These are phyloP conservation scores for Leccinum angustisporum DNA, from an alignment of 1,284 basidiomycete species.

Conservation along the genomic window DNA sequence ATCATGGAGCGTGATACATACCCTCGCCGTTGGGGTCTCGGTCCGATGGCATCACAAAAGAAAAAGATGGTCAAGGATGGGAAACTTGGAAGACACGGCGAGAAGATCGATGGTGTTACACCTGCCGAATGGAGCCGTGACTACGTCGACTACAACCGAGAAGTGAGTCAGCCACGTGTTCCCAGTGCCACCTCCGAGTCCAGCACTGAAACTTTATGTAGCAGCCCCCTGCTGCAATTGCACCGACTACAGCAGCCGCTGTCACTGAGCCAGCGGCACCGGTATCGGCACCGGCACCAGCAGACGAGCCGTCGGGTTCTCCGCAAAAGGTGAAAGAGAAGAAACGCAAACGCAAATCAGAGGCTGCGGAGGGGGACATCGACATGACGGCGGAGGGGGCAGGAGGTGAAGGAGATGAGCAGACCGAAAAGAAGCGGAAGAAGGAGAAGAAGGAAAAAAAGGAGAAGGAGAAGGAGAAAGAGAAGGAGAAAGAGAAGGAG, in stretches of 20 bases:
- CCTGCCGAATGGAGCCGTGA: conserved; percentile 90
- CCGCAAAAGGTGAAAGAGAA: conserved; percentile 61
- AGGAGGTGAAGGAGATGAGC: conserved; percentile 42
- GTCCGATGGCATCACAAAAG: conserved; percentile 95
- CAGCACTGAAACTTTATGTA: conserved; percentile 18
- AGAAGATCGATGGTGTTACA: conserved; percentile 88
- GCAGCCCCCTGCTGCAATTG: conserved; percentile 40
- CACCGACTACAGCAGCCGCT: conserved; percentile 27
- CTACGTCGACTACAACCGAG: conserved; percentile 89
- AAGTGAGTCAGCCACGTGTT: conserved; percentile 35
- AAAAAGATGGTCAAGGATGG: conserved; percentile 98
- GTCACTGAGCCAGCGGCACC: conserved; percentile 17
- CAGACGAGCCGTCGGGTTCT: conserved; percentile 40
- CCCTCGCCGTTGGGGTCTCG: conserved; percentile 97
- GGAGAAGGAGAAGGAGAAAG: neutral
- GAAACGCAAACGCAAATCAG: conserved; percentile 74
- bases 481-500: neutral
- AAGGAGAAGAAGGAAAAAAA: conserved; percentile 34
- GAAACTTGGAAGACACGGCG: conserved; percentile 94
- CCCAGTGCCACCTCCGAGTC: conserved; percentile 15
- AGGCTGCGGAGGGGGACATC: conserved; percentile 44
- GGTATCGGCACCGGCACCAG: conserved; percentile 18
- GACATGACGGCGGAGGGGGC: conserved; percentile 41
- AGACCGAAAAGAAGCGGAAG: conserved; percentile 49
- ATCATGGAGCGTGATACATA: conserved; percentile 99